These are phyloP conservation scores for Juglanconis sp. DNA, from an alignment of 2,329 filamentous ascomycete genomes.

Conservation along the genomic window DNA sequence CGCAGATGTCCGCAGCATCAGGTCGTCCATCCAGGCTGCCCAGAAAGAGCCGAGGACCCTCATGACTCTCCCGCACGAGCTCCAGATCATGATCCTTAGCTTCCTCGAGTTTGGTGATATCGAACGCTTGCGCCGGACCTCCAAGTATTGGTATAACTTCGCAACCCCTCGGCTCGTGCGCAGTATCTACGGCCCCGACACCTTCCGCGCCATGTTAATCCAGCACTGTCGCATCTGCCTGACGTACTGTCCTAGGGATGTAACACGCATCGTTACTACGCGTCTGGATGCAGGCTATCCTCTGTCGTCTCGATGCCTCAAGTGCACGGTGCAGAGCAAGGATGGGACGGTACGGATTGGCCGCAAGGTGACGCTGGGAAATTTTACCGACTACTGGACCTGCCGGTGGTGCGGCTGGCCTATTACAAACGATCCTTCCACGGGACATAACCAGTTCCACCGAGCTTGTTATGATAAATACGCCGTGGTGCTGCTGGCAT, in stretches of 20 bases:
- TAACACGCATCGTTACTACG: conserved; percentile 30
- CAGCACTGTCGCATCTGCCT: conserved; percentile 40
- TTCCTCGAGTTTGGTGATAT: conserved; percentile 42
- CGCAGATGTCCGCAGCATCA: background rate
- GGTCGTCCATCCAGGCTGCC: background rate
- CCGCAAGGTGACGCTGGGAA: conserved; percentile 34
- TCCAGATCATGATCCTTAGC: conserved; percentile 39
- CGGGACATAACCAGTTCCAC: conserved; percentile 39
- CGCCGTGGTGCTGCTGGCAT: conserved; percentile 33
- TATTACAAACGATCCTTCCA: conserved; percentile 28
- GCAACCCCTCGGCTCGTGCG: conserved; percentile 34
- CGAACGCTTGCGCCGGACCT: conserved; percentile 39
- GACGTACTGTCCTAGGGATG: conserved; percentile 25
- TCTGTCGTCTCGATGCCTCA: conserved; percentile 37
- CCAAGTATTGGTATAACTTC: conserved; percentile 32
- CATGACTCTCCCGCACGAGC: conserved; percentile 37
- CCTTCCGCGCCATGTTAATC: conserved; percentile 22
- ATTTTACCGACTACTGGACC: conserved; percentile 32
- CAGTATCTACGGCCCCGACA: conserved; percentile 32
- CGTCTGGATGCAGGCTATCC: conserved; percentile 31
- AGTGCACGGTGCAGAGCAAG: conserved; percentile 32
- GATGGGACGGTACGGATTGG: conserved; percentile 37
- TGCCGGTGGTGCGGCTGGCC: conserved; percentile 45
- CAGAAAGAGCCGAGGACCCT: conserved; percentile 21
- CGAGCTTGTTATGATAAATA: conserved; percentile 36